phyloP scores from a whole-genome alignment of 208 protist genomes.

The Crithidia brevicula region DNA sequence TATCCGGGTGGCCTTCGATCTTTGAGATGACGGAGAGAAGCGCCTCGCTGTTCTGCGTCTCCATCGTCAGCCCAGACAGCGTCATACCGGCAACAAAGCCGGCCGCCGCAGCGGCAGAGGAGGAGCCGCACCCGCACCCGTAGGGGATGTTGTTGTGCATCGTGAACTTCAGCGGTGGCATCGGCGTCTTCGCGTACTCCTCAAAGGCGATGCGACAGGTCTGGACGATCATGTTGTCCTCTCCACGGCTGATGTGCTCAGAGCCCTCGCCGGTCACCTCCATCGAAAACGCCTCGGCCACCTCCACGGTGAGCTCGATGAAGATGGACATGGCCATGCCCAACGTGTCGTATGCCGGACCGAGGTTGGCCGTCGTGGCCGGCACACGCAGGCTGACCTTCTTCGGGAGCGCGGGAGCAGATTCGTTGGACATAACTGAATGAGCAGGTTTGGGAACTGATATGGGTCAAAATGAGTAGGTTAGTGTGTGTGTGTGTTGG shows the following conservation, averaged over 20 bases:
- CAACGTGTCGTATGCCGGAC: slow-evolving; percentile 91
- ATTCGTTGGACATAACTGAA: not conserved
- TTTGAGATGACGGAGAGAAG: slow-evolving; percentile 83
- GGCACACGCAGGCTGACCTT: slow-evolving; percentile 88
- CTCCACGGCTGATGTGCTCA: slow-evolving; percentile 65
- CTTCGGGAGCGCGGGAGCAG: slow-evolving; percentile 17
- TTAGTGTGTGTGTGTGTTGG: not conserved
- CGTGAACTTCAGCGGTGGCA: slow-evolving; percentile 84
- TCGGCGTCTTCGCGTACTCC: slow-evolving; percentile 72
- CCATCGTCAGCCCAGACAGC: slow-evolving; percentile 83
- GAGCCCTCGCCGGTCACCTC: slow-evolving; percentile 78
- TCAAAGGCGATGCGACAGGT: slow-evolving; percentile 77
- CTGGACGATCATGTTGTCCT: slow-evolving; percentile 88
- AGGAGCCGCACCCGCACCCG: slow-evolving; percentile 90
- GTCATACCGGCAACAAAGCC: slow-evolving; percentile 91
- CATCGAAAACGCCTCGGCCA: slow-evolving; percentile 76
- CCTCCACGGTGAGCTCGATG: slow-evolving; percentile 89
- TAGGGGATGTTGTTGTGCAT: slow-evolving; percentile 93
- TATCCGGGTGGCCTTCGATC: slow-evolving; percentile 94
- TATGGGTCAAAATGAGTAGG: too few species aligned
- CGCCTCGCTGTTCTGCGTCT: slow-evolving; percentile 65
- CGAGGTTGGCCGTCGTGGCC: slow-evolving; percentile 94
- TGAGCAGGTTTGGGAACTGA: not conserved
- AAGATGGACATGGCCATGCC: slow-evolving; percentile 93
- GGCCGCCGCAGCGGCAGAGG: slow-evolving; percentile 88